Percentiles rank a stretch among this genome's conserved stretches.
These are phyloP conservation scores for Candida insectalens DNA, from an alignment of 805 yeast species.

Conservation along the genomic window DNA sequence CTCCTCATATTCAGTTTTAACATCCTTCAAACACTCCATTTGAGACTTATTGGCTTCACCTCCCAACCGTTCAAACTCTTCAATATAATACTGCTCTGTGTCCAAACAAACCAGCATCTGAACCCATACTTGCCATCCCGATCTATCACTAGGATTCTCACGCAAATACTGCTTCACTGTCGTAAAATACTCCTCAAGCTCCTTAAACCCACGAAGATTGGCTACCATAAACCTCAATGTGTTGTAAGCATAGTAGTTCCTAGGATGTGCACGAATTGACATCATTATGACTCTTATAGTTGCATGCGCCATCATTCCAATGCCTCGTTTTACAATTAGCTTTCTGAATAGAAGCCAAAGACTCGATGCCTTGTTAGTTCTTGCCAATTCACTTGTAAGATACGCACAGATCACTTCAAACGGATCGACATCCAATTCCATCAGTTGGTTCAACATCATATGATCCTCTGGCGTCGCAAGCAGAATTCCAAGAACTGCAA, in stretches of 20 bases:
- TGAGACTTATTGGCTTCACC: too few relatives aligned
- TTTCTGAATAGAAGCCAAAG: constrained; percentile 22
- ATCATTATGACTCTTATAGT: constrained; percentile 13
- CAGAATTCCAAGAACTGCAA: constrained; percentile 16
- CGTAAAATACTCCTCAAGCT: too few relatives aligned
- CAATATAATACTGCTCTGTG: constrained; percentile 6
- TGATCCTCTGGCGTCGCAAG: constrained; percentile 22
- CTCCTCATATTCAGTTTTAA: constrained; percentile 2
- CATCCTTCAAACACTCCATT: too few relatives aligned
- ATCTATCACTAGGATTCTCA: too few relatives aligned
- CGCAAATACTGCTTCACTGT: too few relatives aligned
- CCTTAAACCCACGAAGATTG: too few relatives aligned
- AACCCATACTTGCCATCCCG: constrained; percentile 14
- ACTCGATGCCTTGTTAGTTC: constrained; percentile 25
- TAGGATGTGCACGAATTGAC: constrained; percentile 31
- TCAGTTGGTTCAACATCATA: constrained; percentile 8
- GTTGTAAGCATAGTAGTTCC: constrained; percentile 41
- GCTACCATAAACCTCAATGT: constrained; percentile 19
- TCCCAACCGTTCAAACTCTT: constrained; percentile 5
- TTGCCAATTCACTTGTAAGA: constrained; percentile 16
- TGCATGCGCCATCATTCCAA: neutral
- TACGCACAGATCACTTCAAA: constrained; percentile 5
- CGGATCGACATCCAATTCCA: neutral
- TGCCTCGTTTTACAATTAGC: neutral
- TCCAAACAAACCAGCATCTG: constrained; percentile 7